Conservation (phyloP, 169 alveolate genomes). For the Babesia gibsoni region DNA sequence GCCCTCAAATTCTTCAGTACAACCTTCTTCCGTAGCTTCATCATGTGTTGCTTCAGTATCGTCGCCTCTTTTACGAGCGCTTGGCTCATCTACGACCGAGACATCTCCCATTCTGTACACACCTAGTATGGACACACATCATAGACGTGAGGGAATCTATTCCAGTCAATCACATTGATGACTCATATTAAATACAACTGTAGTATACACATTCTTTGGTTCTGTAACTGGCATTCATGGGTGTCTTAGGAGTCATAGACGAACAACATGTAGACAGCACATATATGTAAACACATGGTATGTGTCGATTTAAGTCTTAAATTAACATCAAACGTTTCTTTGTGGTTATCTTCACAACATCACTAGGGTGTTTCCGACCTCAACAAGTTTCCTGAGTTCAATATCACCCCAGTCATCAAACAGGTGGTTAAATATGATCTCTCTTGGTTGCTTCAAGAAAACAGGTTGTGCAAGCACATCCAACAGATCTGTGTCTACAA, state of each 20-base stretch:
- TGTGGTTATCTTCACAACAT: too few species aligned
- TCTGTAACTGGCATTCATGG: too few species aligned
- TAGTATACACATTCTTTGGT: too few species aligned
- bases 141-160: too few species aligned
- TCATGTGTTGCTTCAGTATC: background rate
- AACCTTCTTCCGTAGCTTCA: background rate
- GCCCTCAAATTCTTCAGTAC: conserved; percentile 14
- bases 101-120: background rate
- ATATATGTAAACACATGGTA: too few species aligned
- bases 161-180: too few species aligned
- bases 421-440: conserved; percentile 21
- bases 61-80: background rate
- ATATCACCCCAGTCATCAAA: conserved; percentile 26
- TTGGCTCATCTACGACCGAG: background rate
- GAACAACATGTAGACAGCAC: too few species aligned
- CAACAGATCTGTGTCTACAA: conserved; percentile 49
- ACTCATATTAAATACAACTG: too few species aligned
- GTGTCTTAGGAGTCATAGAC: too few species aligned
- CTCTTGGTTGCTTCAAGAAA: conserved; percentile 13
- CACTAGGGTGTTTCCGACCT: background rate
- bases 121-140: background rate
- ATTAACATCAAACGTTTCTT: too few species aligned
- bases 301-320: too few species aligned
- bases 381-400: background rate
- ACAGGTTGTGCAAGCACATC: conserved; percentile 60